Evolutionary conservation across 2,329 filamentous ascomycete species (phyloP).

Genomic region (Botrytis tulipae): DNA sequence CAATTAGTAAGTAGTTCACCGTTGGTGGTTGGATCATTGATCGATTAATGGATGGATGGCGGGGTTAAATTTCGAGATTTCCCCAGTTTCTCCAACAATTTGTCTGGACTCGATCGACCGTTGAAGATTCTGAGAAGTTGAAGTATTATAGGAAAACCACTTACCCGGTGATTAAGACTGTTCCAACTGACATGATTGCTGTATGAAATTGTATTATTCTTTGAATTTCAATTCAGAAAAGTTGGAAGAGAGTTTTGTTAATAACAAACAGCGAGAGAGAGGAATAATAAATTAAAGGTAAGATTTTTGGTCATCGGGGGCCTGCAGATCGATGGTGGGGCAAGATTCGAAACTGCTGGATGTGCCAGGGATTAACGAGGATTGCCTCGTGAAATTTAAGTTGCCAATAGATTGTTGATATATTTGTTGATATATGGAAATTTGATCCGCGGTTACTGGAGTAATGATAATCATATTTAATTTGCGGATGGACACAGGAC

Average conservation of each 20-base stretch:
- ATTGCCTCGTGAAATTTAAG: neutral
- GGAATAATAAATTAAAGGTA: constrained; percentile 2
- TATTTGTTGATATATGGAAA: neutral
- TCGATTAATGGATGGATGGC: neutral
- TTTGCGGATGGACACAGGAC: neutral
- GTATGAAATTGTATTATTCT: neutral
- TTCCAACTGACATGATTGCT: constrained; percentile 71
- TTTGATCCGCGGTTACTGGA: neutral
- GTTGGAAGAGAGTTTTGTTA: neutral
- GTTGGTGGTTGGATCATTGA: neutral
- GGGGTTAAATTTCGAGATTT: constrained; percentile 19
- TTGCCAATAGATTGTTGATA: neutral
- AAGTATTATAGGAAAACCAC: constrained; percentile 35
- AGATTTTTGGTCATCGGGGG: neutral
- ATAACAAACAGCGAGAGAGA: neutral
- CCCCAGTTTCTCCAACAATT: constrained; percentile 12
- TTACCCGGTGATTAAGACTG: constrained; percentile 90
- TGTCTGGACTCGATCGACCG: neutral
- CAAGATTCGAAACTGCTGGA: neutral
- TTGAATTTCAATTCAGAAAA: neutral
- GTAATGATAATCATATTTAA: neutral
- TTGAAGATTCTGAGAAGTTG: neutral
- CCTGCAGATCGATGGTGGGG: constrained; percentile 7
- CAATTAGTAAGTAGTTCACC: constrained; percentile 22
- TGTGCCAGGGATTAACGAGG: constrained; percentile 3